Evolutionary conservation across 768 basidiomycete species (phyloP).

Genomic region (Tephrocybe sp.): DNA sequence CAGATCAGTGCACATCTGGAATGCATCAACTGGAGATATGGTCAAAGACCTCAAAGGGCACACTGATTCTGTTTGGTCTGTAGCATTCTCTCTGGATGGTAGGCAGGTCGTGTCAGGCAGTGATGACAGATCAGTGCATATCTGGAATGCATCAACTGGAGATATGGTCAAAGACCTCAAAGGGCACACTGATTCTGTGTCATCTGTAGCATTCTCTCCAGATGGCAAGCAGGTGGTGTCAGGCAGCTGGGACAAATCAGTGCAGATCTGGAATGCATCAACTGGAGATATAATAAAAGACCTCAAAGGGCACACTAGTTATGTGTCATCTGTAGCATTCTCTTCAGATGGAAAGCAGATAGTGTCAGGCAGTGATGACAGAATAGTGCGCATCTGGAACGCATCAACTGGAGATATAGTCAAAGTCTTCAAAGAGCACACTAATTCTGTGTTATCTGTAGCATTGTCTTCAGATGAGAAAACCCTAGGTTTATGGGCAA

Average conservation of each 20-base stretch:
- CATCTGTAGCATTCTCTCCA: no score
- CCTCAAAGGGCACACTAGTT: not conserved
- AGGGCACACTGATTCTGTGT: no score
- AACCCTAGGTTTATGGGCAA: not conserved
- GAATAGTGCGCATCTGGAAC: not conserved
- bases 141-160: no score
- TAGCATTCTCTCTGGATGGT: no score
- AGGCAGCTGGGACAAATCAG: not conserved
- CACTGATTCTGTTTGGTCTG: no score
- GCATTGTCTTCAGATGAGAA: not conserved
- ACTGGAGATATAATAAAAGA: not conserved
- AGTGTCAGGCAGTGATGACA: not conserved
- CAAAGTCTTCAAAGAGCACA: not conserved
- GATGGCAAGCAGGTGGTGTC: no score
- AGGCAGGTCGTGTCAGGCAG: no score
- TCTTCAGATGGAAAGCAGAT: not conserved
- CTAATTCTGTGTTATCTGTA: not conserved
- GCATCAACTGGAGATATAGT: not conserved
- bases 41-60: no score
- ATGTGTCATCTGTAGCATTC: not conserved
- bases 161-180: no score
- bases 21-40: not conserved
- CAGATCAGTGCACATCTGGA: not conserved
- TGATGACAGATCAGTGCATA: no score
- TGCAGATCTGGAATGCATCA: not conserved